Percentiles rank a stretch among this genome's conserved stretches.
These are phyloP conservation scores for Eremothecium sinecaudum DNA, from an alignment of 1,139 yeast species.

Conservation along the genomic window DNA sequence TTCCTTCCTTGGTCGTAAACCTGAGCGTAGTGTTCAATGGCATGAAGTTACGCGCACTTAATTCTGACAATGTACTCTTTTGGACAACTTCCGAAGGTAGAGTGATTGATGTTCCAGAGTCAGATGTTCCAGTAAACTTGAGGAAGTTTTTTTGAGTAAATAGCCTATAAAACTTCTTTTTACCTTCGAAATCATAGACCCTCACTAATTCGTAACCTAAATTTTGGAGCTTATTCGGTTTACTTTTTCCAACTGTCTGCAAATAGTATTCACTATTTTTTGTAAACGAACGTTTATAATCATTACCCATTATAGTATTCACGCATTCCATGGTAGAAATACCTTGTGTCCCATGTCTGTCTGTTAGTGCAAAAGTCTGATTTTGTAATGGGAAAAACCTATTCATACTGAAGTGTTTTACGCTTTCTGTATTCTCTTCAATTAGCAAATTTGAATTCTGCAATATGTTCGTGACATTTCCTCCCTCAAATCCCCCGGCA, in stretches of 20 bases:
- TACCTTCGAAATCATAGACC: constrained; percentile 65
- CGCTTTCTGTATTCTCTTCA: constrained; percentile 18
- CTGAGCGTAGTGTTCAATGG: constrained; percentile 26
- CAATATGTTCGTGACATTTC: constrained; percentile 27
- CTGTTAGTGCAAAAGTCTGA: constrained; percentile 48
- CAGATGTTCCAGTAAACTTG: constrained; percentile 19
- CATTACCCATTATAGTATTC: constrained; percentile 43
- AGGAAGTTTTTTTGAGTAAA: constrained; percentile 40
- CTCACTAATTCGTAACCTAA: constrained; percentile 41
- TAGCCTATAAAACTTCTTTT: constrained; percentile 62
- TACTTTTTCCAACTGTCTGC: constrained; percentile 32
- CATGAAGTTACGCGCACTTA: constrained; percentile 17
- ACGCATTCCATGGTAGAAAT: constrained; percentile 48
- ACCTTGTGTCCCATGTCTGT: constrained; percentile 38
- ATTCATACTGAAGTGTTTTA: constrained; percentile 33
- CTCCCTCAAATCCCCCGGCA: constrained; percentile 26
- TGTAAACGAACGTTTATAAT: constrained; percentile 42
- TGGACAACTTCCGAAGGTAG: constrained; percentile 9
- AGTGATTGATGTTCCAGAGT: neutral
- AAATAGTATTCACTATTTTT: constrained; percentile 41
- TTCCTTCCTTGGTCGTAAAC: constrained; percentile 17
- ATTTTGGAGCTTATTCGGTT: constrained; percentile 21
- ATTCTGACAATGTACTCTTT: constrained; percentile 9
- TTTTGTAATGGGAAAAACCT: constrained; percentile 51
- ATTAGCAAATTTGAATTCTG: constrained; percentile 29